A percentile compares a stretch with the other conserved stretches of the same genome.
Evolutionary conservation across 345 rosid genomes (phyloP).

Genomic region (Noccaea bulbosa): DNA sequence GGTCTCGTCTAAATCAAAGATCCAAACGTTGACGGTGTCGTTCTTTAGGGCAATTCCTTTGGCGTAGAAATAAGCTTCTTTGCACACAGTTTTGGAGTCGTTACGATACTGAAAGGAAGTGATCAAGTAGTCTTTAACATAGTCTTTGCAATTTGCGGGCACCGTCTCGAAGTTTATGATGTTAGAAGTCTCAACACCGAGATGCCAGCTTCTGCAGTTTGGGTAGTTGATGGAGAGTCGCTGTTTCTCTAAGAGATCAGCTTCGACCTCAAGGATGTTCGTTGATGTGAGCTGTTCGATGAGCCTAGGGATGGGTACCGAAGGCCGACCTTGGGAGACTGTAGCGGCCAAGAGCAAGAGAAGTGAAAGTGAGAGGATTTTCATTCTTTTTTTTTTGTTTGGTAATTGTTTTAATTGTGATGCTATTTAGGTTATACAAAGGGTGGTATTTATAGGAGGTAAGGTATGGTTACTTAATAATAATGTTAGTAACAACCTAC

Average conservation of each 20-base stretch:
- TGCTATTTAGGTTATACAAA: slow-evolving; percentile 15
- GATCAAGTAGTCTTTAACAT: slow-evolving; percentile 50
- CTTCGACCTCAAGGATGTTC: background rate
- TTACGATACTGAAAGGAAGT: slow-evolving; percentile 41
- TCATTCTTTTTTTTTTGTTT: slow-evolving; percentile 20
- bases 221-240: slow-evolving; percentile 37
- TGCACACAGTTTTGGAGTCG: slow-evolving; percentile 51
- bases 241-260: slow-evolving; percentile 2
- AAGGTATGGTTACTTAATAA: background rate
- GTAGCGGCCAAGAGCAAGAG: slow-evolving; percentile 42
- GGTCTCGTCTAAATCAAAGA: slow-evolving; percentile 72
- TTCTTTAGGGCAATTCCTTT: slow-evolving; percentile 43
- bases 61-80: slow-evolving; percentile 50
- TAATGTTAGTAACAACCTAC: background rate
- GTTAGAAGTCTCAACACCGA: slow-evolving; percentile 67
- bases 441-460: slow-evolving; percentile 30
- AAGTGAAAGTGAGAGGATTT: slow-evolving; percentile 33
- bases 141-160: slow-evolving; percentile 54
- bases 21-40: slow-evolving; percentile 61
- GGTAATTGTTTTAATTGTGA: slow-evolving; percentile 25
- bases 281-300: slow-evolving; percentile 22
- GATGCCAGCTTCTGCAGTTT: slow-evolving; percentile 56
- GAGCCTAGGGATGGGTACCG: background rate
- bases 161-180: slow-evolving; percentile 50
- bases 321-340: slow-evolving; percentile 21